Evolutionary conservation across 805 yeast genomes (phyloP).

Genomic region (Metschnikowia matae): DNA sequence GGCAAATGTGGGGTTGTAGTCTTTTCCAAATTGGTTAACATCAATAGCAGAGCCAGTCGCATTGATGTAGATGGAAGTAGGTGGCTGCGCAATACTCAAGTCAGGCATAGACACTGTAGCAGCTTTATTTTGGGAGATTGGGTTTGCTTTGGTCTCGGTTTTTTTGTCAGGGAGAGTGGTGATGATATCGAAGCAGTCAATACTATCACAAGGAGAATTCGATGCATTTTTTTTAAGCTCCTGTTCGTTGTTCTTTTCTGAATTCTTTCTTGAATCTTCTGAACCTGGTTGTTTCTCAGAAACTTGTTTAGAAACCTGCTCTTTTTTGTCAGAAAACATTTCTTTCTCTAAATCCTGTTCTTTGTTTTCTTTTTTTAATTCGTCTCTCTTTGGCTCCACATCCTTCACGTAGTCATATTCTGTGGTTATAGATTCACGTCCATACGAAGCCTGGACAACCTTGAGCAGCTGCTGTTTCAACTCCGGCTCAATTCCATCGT

Average conservation of each 20-base stretch:
- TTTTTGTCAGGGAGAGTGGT: constrained; percentile 1
- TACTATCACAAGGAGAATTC: constrained; percentile 7
- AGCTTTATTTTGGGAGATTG: background rate
- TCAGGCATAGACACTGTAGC: constrained; percentile 18
- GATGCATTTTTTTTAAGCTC: too few species aligned
- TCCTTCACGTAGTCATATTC: constrained; percentile 11
- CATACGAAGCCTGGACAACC: constrained; percentile 5
- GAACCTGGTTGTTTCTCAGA: too few species aligned
- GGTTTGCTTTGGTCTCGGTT: background rate
- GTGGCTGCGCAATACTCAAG: constrained; percentile 5
- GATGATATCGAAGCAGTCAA: constrained; percentile 17
- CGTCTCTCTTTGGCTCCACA: background rate
- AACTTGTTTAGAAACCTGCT: too few species aligned
- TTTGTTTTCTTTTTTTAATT: background rate
- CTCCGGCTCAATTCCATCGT: constrained; percentile 11
- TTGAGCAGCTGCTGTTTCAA: constrained; percentile 2
- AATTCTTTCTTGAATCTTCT: too few species aligned
- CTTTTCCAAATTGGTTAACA: constrained; percentile 37
- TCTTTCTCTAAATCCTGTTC: background rate
- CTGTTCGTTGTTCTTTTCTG: too few species aligned
- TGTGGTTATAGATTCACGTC: constrained; percentile 8
- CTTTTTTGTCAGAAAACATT: background rate
- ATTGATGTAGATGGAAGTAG: constrained; percentile 12
- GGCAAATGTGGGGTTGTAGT: constrained; percentile 34
- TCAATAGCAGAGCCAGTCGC: constrained; percentile 37